Conservation (phyloP, 1,139 yeast genomes). For the Diutina scorzettiae region DNA sequence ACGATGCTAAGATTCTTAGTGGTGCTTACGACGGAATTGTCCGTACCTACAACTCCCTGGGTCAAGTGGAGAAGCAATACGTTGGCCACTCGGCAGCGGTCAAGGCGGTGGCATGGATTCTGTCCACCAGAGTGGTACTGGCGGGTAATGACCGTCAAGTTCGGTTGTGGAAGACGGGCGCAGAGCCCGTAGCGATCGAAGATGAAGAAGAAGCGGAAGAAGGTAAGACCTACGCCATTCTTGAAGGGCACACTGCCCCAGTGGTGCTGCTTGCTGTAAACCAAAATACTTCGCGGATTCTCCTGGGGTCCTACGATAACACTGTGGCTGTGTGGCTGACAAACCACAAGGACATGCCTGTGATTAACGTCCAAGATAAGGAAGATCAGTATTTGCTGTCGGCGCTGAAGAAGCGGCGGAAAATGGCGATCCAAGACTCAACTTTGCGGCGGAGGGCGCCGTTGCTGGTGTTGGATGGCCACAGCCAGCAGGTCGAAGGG, state of each 20-base stretch:
- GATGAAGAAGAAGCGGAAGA: constrained; percentile 41
- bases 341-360: constrained; percentile 62
- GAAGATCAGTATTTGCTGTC: constrained; percentile 42
- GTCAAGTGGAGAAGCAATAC: constrained; percentile 71
- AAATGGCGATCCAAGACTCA: constrained; percentile 67
- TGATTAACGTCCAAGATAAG: constrained; percentile 42
- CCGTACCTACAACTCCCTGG: constrained; percentile 76
- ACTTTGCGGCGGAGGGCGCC: constrained; percentile 74
- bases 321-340: constrained; percentile 87
- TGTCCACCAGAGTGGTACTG: constrained; percentile 65
- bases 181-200: constrained; percentile 26
- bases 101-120: constrained; percentile 67
- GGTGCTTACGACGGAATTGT: constrained; percentile 95
- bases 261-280: constrained; percentile 67
- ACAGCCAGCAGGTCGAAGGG: constrained; percentile 77
- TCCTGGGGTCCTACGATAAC: constrained; percentile 79
- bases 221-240: constrained; percentile 68
- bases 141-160: constrained; percentile 85
- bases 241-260: constrained; percentile 85
- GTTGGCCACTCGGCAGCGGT: constrained; percentile 85
- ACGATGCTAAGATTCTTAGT: constrained; percentile 49
- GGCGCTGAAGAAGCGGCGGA: constrained; percentile 81
- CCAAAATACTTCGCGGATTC: constrained; percentile 38
- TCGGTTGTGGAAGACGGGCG: constrained; percentile 73
- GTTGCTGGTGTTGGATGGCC: constrained; percentile 65